Percentiles rank a stretch among this genome's conserved stretches.
Evolutionary conservation across 1,284 basidiomycete genomes (phyloP).

Genomic region (Malassezia globosa): DNA sequence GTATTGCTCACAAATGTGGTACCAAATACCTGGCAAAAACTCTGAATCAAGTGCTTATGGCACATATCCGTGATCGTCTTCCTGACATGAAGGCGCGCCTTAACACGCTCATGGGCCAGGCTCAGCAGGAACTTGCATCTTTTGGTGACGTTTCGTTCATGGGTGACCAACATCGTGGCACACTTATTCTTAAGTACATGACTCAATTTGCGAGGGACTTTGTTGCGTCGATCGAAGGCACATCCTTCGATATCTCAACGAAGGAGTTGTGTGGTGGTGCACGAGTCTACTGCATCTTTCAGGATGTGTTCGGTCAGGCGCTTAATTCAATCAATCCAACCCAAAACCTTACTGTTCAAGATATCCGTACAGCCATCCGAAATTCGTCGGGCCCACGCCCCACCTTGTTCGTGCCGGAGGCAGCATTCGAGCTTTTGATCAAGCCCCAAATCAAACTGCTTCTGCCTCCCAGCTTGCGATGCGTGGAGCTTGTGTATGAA

Average conservation of each 20-base stretch:
- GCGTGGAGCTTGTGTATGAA: constrained; percentile 96
- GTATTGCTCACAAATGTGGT: constrained; percentile 84
- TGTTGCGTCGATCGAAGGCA: constrained; percentile 92
- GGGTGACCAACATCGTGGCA: constrained; percentile 73
- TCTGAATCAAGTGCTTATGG: constrained; percentile 61
- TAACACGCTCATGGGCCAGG: constrained; percentile 97
- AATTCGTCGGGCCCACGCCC: constrained; percentile 95
- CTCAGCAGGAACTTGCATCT: constrained; percentile 90
- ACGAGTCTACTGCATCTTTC: constrained; percentile 98
- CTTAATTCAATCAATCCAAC: constrained; percentile 82
- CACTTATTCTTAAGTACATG: constrained; percentile 63
- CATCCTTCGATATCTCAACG: constrained; percentile 90
- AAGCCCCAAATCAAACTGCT: constrained; percentile 97
- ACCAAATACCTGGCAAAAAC: constrained; percentile 89
- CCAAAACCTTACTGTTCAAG: constrained; percentile 76
- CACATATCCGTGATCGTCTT: constrained; percentile 94
- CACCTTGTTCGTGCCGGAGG: constrained; percentile 90
- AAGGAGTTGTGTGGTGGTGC: constrained; percentile 98
- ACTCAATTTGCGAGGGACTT: constrained; percentile 98
- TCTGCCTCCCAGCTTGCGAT: constrained; percentile 82
- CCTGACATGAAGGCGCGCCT: constrained; percentile 98
- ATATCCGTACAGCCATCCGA: constrained; percentile 94
- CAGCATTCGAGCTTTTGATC: constrained; percentile 91
- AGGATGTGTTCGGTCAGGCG: constrained; percentile 90
- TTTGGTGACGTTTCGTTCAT: constrained; percentile 89